Base-by-base conservation (phyloP, 148 eudicot genomes). In the Rhododendron henanense region DNA sequence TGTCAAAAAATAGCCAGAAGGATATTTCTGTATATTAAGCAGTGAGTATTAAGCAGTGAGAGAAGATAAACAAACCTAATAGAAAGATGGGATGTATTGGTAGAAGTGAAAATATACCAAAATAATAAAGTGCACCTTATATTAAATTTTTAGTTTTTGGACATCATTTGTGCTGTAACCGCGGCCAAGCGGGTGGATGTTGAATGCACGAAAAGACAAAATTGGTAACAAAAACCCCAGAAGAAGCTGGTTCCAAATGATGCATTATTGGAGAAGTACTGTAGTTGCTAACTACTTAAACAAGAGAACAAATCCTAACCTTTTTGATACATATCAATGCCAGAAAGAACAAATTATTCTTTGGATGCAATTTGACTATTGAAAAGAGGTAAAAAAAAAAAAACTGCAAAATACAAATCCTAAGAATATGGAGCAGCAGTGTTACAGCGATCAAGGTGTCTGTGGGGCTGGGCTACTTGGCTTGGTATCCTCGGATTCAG, bases 401-500 rank as follows among this genome's bases (percentile, higher is more conserved):
- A 47, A 53, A 73, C 33, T 28, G 19, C 18, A 28, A 88, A 75
- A 41, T 48, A 59, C 75, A 41, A 59, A 84, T 67, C 51, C 73
- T 50, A 76, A 75, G 71, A 53, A 76, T 37, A 75, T 48, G 25
- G 47, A 14, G 81, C 18, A 44, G 48, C 35, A 33, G 18, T 19
- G 41, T 33, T 31, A 71, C 76, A 33, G 76, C 6, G 63, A 81
- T 85, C 88, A 92, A 28, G 92, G 91, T 81, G 93, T 89, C 35
- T 79, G 88, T 37, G 86, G 83, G 39, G 84, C 84, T 5, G 90
- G 78, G 81, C 88, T 92, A 84, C 86, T 90, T 39, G 91, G 84
- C 85, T 87, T 93, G 84, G 83, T 87, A 44, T 91, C 94, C 87
- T 91, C 94, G 1, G 93, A 94, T 6, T 93, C 98, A 2, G 92